A percentile compares a stretch with the other conserved stretches of the same genome.
Evolutionary conservation across 2,329 filamentous ascomycete genomes (phyloP).

Genomic region (Sporothrix inflata): DNA sequence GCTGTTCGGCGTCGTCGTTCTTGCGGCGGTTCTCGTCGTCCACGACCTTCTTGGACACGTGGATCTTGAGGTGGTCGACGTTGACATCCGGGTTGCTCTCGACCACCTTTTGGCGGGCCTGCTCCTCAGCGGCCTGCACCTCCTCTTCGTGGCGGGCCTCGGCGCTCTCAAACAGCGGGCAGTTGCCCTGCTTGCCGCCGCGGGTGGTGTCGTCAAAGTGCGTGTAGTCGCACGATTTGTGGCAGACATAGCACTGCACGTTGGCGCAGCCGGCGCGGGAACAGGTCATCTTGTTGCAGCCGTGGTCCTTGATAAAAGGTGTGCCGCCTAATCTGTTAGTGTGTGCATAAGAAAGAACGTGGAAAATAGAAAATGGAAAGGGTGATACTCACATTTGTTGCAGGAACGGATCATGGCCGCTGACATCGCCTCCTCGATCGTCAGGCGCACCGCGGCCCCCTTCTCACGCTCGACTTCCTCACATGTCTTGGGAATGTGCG

Average conservation of each 20-base stretch:
- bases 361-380: background rate
- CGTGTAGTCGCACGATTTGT: slow-evolving; percentile 64
- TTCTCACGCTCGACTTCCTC: slow-evolving; percentile 65
- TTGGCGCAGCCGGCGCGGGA: slow-evolving; percentile 55
- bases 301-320: slow-evolving; percentile 76
- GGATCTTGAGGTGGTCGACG: slow-evolving; percentile 60
- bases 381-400: slow-evolving; percentile 57
- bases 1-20: background rate
- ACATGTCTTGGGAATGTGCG: slow-evolving; percentile 74
- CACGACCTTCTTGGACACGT: slow-evolving; percentile 58
- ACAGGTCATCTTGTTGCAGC: slow-evolving; percentile 86
- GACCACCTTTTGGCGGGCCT: slow-evolving; percentile 58
- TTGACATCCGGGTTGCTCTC: slow-evolving; percentile 64
- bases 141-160: slow-evolving; percentile 66
- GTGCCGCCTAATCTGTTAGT: slow-evolving; percentile 54
- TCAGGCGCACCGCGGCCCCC: slow-evolving; percentile 63
- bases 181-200: slow-evolving; percentile 58
- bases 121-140: slow-evolving; percentile 63
- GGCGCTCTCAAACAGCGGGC: slow-evolving; percentile 68
- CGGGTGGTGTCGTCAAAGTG: slow-evolving; percentile 66
- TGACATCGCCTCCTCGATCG: slow-evolving; percentile 84
- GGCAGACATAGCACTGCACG: slow-evolving; percentile 72
- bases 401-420: slow-evolving; percentile 76
- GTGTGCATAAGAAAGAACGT: background rate
- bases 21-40: slow-evolving; percentile 46